Base-by-base conservation (phyloP, 2,329 filamentous ascomycete genomes). In the Phaeoacremonium minimum region DNA sequence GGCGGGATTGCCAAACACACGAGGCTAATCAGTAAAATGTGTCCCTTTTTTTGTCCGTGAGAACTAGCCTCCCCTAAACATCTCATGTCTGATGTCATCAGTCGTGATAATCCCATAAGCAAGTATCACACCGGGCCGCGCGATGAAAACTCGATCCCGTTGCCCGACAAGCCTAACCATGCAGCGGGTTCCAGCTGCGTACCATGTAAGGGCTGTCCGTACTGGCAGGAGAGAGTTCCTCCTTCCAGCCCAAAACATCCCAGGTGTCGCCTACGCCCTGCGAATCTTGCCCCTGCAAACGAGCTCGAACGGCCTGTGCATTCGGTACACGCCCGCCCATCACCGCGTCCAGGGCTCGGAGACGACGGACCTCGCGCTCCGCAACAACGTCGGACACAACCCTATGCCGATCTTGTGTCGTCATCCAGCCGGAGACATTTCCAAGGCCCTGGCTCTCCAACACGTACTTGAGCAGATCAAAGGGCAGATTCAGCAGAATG, bases 401-500 rank as follows among this genome's bases (percentile, higher is more conserved):
- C 7, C 66, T 65, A 39, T 69, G 64, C 15, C 73, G 64, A 17
- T 67, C 56, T 38, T 69, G 62, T 2, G 61, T 59, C 28, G 61
- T 71, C 17, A 69, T 64, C 67, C 71, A 76, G 15, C 65, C 71
- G n/a, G 64, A 63, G 18, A 64, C 59, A 30, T 64, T 64, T 29
- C 73, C 75, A 7, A 80, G 67, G 17, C 67, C 67, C 11, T 66
- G 68, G 34, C 78, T 77, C 47, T 85, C 81, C 20, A 89, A 66
- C 2, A 87, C 60, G 41, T 71, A 69, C 56, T 84, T 81, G 16
- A 90, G 65, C 18, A 82, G 64, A 12, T 73, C 64, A 46, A 85
- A 85, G 0, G 85, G 85, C 6, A 89, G 61, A 28, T 85, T 86
- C 35, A 87, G 61, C 3, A 90, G 64, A 15, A 87, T 64, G 18